phyloP scores from a whole-genome alignment of 2,329 filamentous ascomycete genomes.

The Trichoderma sp. region DNA sequence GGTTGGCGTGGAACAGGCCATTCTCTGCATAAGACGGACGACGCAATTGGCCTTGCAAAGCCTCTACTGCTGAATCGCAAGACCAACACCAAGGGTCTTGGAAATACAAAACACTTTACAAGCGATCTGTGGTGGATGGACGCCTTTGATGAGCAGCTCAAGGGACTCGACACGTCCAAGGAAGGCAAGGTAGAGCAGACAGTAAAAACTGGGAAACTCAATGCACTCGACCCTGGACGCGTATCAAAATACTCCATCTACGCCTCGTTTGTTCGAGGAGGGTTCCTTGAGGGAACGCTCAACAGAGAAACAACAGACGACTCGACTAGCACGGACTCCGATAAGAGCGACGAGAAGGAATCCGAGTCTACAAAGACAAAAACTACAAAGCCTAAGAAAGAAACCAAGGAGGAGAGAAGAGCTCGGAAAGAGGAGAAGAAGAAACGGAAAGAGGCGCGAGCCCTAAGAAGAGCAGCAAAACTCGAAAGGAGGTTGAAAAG shows the following conservation, averaged over 20 bases:
- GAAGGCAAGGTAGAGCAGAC: slow-evolving; percentile 56
- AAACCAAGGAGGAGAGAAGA: slow-evolving; percentile 24
- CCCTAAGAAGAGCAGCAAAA: slow-evolving; percentile 17
- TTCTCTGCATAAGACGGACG: slow-evolving; percentile 73
- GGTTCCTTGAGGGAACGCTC: slow-evolving; percentile 70
- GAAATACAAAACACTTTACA: slow-evolving; percentile 65
- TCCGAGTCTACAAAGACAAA: slow-evolving; percentile 13
- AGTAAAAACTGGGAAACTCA: slow-evolving; percentile 51
- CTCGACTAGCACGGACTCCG: slow-evolving; percentile 26
- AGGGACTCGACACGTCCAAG: slow-evolving; percentile 67
- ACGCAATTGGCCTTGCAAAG: slow-evolving; percentile 72
- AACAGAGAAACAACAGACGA: slow-evolving; percentile 29
- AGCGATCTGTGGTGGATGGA: slow-evolving; percentile 96
- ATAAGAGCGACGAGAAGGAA: slow-evolving; percentile 33
- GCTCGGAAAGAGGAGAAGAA: slow-evolving; percentile 26
- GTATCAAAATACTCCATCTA: slow-evolving; percentile 67
- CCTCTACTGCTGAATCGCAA: slow-evolving; percentile 83
- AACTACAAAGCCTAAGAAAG: slow-evolving; percentile 26
- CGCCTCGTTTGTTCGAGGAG: slow-evolving; percentile 79
- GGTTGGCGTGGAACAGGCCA: slow-evolving; percentile 90
- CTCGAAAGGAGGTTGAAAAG: slow-evolving; percentile 28
- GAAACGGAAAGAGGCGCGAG: slow-evolving; percentile 31
- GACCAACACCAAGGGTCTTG: slow-evolving; percentile 75
- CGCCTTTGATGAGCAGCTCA: slow-evolving; percentile 86
- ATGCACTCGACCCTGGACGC: slow-evolving; percentile 52